These are phyloP conservation scores for Kwoniella europaea DNA, from an alignment of 768 basidiomycete genomes.

Conservation along the genomic window DNA sequence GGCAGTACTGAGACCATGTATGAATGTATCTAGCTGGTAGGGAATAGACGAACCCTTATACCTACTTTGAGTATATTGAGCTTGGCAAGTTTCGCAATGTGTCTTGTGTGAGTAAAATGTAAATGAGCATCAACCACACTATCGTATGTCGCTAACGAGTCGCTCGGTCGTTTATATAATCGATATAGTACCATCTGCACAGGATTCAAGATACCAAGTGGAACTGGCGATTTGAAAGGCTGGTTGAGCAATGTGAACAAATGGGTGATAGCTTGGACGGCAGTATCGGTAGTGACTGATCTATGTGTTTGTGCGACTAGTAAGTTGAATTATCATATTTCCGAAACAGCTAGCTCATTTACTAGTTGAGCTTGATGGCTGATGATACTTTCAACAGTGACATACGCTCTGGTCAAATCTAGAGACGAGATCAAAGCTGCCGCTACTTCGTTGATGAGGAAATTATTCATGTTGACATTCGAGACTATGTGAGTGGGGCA, in stretches of 20 bases:
- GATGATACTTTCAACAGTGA: constrained; percentile 10
- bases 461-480: constrained; percentile 20
- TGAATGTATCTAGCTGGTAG: constrained; percentile 3
- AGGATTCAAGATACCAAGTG: constrained; percentile 10
- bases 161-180: background rate
- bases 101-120: constrained; percentile 14
- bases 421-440: constrained; percentile 21
- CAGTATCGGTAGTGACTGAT: constrained; percentile 9
- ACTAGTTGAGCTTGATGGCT: background rate
- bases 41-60: background rate
- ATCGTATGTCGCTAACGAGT: background rate
- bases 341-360: too few relatives aligned
- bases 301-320: constrained; percentile 14
- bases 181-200: constrained; percentile 9
- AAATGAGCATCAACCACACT: background rate
- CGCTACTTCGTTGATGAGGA: constrained; percentile 14
- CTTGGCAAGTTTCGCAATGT: constrained; percentile 20
- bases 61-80: constrained; percentile 10
- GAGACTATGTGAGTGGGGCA: constrained; percentile 20
- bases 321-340: background rate
- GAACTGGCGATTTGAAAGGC: background rate
- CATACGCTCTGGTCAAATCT: constrained; percentile 13
- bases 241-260: constrained; percentile 12
- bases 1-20: background rate
- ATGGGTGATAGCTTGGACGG: constrained; percentile 23